Base-by-base conservation (phyloP, 495 filamentous ascomycete genomes). In the Lasiosphaeria hispida region DNA sequence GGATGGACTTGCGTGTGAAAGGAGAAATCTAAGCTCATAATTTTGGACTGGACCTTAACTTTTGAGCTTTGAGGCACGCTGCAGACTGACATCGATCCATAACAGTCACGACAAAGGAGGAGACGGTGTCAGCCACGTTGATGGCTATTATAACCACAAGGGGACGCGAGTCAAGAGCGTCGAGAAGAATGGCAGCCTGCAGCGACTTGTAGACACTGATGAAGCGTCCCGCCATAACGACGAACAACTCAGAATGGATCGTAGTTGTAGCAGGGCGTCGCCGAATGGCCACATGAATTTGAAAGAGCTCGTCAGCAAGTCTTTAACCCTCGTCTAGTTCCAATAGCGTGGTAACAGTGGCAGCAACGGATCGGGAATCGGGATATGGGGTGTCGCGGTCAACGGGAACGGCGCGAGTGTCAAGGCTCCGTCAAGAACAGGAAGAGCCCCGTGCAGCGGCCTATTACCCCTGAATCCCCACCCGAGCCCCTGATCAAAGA, bases 251-350 rank as follows among this genome's bases (percentile, higher is more conserved):
- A 50, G 48, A 17, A 50, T 50, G 48, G 36, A 50, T 50, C 48
- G 48, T 37, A 50, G 48, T 23, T 50, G 48, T 50, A 50, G 48
- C 23, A 50, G 48, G 48, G 48, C 48, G 36, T 50, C 14, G 48
- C 9, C 48, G 35, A 50, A 50, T 50, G 48, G 48, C 48, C 48
- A 50, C 48, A 50, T 50, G 48, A 50, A 50, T 50, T 50, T 50
- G 48, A 50, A 23, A 50, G 36, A 37, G 48, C n/a, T n/a, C n/a
- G n/a, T n/a, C n/a, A n/a, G n/a, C n/a, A n/a, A n/a, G n/a, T n/a
- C n/a, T n/a, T n/a, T n/a, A n/a, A n/a, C n/a, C n/a, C n/a, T n/a
- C 23, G 23, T 30, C 23, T 5, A 9, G 17, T 6, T 23, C 14
- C 6, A 8, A 13, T 48, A 13, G 5, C 45, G 14, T 23, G 23